phyloP scores from a whole-genome alignment of 2,329 filamentous ascomycete genomes.

The Claviceps digitariae region DNA sequence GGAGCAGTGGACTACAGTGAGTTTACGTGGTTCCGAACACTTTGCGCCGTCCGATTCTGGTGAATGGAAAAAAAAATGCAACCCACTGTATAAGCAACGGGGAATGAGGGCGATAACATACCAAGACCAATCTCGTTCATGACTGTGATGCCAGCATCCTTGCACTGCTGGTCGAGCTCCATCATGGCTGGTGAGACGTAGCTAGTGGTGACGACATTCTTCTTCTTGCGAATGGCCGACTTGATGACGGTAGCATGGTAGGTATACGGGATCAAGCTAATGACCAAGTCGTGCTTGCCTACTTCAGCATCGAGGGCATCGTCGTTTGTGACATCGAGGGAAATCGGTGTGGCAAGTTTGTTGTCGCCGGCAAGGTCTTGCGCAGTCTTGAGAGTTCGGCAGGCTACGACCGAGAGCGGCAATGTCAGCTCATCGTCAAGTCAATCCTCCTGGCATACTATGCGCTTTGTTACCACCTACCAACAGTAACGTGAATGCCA shows the following conservation, averaged over 20 bases:
- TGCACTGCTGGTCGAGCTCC: slow-evolving; percentile 69
- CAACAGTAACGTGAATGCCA: slow-evolving; percentile 52
- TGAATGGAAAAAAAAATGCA: no score
- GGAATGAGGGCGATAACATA: neutral
- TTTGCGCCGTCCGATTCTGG: no score
- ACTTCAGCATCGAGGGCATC: slow-evolving; percentile 69
- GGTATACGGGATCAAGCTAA: slow-evolving; percentile 81
- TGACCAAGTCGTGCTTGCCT: slow-evolving; percentile 64
- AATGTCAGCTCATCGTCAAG: neutral
- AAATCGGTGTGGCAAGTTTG: slow-evolving; percentile 60
- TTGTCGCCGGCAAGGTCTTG: slow-evolving; percentile 62
- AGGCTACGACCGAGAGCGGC: slow-evolving; percentile 39
- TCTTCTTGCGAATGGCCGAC: slow-evolving; percentile 84
- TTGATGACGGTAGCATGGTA: slow-evolving; percentile 85
- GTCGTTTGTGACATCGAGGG: slow-evolving; percentile 70
- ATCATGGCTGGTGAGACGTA: slow-evolving; percentile 89
- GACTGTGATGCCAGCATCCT: slow-evolving; percentile 87
- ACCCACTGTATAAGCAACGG: neutral
- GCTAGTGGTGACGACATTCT: slow-evolving; percentile 87
- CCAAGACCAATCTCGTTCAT: slow-evolving; percentile 87
- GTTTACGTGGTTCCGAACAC: no score
- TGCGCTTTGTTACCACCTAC: slow-evolving; percentile 21
- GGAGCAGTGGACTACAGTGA: no score
- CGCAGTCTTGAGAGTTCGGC: slow-evolving; percentile 65
- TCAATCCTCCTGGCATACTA: neutral